A percentile compares a stretch with the other conserved stretches of the same genome.
These are phyloP conservation scores for Chamaecyparis obtusa DNA, from an alignment of 75 land plant species.

Conservation along the genomic window DNA sequence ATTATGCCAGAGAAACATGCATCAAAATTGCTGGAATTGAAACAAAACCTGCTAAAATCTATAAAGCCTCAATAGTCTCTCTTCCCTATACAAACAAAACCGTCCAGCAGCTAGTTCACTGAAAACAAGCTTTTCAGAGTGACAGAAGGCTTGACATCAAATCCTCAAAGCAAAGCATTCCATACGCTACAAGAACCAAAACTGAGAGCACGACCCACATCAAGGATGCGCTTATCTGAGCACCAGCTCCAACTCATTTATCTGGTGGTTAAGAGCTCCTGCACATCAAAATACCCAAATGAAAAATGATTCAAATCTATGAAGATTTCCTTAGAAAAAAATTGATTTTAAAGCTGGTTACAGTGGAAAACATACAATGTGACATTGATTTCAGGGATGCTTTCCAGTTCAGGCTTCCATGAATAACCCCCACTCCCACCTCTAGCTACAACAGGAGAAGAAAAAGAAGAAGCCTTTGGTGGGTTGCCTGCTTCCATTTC, in stretches of 20 bases:
- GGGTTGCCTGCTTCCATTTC: slow-evolving; percentile 4
- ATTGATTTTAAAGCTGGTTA: not conserved
- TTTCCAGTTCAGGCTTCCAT: slow-evolving; percentile 11
- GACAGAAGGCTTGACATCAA: not conserved
- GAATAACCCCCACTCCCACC: not conserved
- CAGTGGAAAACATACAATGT: not conserved
- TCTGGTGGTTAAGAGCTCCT: not conserved
- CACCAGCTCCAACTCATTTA: not conserved
- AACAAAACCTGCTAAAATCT: not conserved
- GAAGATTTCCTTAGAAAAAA: not conserved
- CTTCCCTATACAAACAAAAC: not conserved
- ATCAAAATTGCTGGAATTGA: not conserved
- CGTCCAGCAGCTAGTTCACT: not conserved
- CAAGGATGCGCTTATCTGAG: not conserved
- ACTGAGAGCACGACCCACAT: not conserved
- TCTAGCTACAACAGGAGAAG: not conserved
- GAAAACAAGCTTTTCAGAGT: not conserved
- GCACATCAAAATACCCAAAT: not conserved
- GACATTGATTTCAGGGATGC: slow-evolving; percentile 9
- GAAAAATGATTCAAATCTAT: not conserved
- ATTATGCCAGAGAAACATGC: not conserved
- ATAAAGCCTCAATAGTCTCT: not conserved
- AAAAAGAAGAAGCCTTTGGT: not conserved
- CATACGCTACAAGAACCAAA: not conserved
- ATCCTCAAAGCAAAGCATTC: not conserved